phyloP scores from a whole-genome alignment of 371 early-diverging fungal genomes.

The Mucor irregularis region DNA sequence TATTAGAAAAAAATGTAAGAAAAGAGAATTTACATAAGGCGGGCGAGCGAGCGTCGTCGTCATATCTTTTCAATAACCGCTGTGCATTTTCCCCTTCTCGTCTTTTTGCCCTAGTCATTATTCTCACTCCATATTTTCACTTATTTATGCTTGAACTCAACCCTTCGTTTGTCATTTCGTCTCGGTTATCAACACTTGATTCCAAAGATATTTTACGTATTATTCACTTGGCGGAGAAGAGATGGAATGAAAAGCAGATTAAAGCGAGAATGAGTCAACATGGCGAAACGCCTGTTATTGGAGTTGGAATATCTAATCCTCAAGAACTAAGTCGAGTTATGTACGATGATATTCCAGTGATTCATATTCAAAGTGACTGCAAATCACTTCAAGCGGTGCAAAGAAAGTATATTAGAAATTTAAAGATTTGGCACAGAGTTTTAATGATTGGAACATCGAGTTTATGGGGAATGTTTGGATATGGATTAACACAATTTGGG shows the following conservation, averaged over 20 bases:
- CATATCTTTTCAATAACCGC: background rate
- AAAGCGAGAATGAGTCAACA: constrained; percentile 9
- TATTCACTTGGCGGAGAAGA: constrained; percentile 17
- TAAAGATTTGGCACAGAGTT: background rate
- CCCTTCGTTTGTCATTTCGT: constrained; percentile 28
- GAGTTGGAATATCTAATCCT: constrained; percentile 41
- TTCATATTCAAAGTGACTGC: constrained; percentile 38
- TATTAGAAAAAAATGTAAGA: background rate
- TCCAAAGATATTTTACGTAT: constrained; percentile 29
- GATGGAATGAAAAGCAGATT: constrained; percentile 19
- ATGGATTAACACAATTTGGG: background rate
- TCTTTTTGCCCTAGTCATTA: too few relatives aligned
- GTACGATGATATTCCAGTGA: constrained; percentile 28
- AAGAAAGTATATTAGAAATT: background rate
- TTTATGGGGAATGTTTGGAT: constrained; percentile 7
- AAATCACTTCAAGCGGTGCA: constrained; percentile 32
- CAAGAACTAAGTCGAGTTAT: constrained; percentile 32
- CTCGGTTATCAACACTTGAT: constrained; percentile 33
- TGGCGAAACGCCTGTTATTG: constrained; percentile 22
- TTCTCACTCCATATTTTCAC: background rate
- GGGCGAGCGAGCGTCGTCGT: background rate
- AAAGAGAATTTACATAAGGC: background rate
- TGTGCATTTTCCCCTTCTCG: background rate
- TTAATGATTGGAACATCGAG: background rate
- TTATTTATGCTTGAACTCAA: constrained; percentile 15